A percentile compares a stretch with the other conserved stretches of the same genome.
Evolutionary conservation across 2,329 filamentous ascomycete genomes (phyloP).

Genomic region (Escovopsis weberi): DNA sequence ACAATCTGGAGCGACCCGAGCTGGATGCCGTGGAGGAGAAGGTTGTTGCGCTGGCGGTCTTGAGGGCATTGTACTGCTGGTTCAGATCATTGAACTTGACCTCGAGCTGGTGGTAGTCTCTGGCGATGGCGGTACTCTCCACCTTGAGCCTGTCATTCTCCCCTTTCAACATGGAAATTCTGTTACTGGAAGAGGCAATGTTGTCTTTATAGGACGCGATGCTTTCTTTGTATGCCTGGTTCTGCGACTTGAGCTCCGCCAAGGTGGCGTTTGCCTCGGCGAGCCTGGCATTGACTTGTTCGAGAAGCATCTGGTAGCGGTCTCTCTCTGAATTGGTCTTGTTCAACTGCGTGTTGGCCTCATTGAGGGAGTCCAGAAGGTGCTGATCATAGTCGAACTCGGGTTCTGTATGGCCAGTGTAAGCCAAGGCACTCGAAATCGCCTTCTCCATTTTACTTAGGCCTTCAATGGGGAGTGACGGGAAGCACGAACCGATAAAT

Average conservation of each 20-base stretch:
- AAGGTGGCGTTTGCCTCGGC: slow-evolving; percentile 11
- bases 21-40: slow-evolving; percentile 13
- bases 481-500: slow-evolving; percentile 8
- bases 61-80: slow-evolving; percentile 15
- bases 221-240: slow-evolving; percentile 7
- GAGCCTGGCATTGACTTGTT: slow-evolving; percentile 17
- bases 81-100: slow-evolving; percentile 16
- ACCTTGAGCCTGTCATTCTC: slow-evolving; percentile 12
- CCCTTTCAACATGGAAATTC: slow-evolving; percentile 12
- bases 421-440: background rate
- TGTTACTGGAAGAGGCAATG: slow-evolving; percentile 8
- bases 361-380: slow-evolving; percentile 9
- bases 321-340: slow-evolving; percentile 10
- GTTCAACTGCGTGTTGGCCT: slow-evolving; percentile 13
- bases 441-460: too few species aligned
- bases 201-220: slow-evolving; percentile 8
- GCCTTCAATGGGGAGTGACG: slow-evolving; percentile 1
- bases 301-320: slow-evolving; percentile 13
- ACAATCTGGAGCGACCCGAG: slow-evolving; percentile 15
- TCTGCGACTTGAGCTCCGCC: slow-evolving; percentile 6
- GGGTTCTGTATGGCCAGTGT: slow-evolving; percentile 3
- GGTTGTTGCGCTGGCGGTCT: slow-evolving; percentile 11
- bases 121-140: slow-evolving; percentile 9
- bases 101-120: slow-evolving; percentile 13
- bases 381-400: slow-evolving; percentile 6